Base-by-base conservation (phyloP, 2,329 filamentous ascomycete species). In the Diplocarpon mali region DNA sequence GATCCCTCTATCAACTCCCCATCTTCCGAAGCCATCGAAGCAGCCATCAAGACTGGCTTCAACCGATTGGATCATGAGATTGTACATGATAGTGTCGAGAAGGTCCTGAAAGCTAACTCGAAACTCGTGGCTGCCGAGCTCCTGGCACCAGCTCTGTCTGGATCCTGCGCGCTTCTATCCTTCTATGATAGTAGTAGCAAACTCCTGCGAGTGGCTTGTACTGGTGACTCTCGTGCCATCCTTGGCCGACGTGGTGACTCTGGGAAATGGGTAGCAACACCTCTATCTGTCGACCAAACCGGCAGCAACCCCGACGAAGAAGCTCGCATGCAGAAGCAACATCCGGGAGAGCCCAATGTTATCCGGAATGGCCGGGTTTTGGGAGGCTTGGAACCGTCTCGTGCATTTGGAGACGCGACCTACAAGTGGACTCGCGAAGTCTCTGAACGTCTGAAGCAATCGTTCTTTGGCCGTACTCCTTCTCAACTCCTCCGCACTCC, bases 371-470 rank as follows among this genome's bases (percentile, higher is more conserved):
- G 92, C 5, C 83, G 92, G 49, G 86, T 98, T 13, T 73, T 98
- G 0, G 92, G 92, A 36, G 85, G 89, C 14, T 71, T 98, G 11
- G 92, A 98, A 64, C 92, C 92, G 3, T 90, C 83, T 14, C 81
- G 92, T 51, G 90, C 93, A 0, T 98, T 98, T 64, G 93, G 92
- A 30, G 92, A 98, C 64, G 90, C 92, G 8, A 82, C 83, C 57
- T 98, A 98, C 70, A 98, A 98, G 66, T 98, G 92, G 92, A 85
- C 77, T 47, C 75, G 77, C 41, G 87, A 95, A 49, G 83, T 88
- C 0, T 86, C 92, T 47, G 78, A 85, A 42, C 82, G 84, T 56
- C 73, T 98, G 44, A 87, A 88, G 61, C 72, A 74, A 53, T 82
- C 83, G 28, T 98, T 94, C 71, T 96, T 96, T 59, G 88, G 85